Conservation (phyloP, 2,329 filamentous ascomycete species). For the Fusarium verrucosum region DNA sequence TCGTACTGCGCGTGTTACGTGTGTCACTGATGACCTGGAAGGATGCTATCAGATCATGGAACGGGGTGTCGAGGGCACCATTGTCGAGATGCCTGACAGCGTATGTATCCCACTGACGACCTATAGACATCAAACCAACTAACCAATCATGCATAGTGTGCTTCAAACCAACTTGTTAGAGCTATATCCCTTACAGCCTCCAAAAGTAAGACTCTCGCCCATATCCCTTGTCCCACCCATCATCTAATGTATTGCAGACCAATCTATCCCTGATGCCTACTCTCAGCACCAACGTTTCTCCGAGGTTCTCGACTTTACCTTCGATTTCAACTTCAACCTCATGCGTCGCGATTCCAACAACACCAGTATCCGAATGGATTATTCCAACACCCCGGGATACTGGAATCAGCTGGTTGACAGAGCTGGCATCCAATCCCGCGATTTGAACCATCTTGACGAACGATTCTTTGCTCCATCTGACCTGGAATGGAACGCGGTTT, state of each 20-base stretch:
- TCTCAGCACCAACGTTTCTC: not conserved
- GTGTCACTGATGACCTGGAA: conserved; percentile 2
- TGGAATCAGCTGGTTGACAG: no score
- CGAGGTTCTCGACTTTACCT: conserved; percentile 5
- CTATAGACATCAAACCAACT: not conserved
- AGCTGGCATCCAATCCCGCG: no score
- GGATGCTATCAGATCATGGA: conserved; percentile 16
- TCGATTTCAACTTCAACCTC: conserved; percentile 1
- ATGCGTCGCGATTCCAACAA: not conserved
- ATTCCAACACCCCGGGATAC: no score
- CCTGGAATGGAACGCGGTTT: no score
- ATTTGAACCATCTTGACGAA: no score
- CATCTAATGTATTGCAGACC: not conserved
- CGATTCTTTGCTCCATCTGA: no score
- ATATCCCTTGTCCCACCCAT: not conserved
- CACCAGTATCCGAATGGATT: no score
- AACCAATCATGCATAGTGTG: not conserved
- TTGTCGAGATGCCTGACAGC: conserved; percentile 20
- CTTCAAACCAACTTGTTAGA: conserved; percentile 5
- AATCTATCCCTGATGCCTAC: not conserved
- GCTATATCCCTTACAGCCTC: not conserved
- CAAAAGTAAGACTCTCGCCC: not conserved
- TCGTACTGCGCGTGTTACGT: conserved; percentile 4
- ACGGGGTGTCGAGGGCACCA: conserved; percentile 7
- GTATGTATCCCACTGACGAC: not conserved